Evolutionary conservation across 129 eudicot species (phyloP).

Genomic region (Arctium lappa): DNA sequence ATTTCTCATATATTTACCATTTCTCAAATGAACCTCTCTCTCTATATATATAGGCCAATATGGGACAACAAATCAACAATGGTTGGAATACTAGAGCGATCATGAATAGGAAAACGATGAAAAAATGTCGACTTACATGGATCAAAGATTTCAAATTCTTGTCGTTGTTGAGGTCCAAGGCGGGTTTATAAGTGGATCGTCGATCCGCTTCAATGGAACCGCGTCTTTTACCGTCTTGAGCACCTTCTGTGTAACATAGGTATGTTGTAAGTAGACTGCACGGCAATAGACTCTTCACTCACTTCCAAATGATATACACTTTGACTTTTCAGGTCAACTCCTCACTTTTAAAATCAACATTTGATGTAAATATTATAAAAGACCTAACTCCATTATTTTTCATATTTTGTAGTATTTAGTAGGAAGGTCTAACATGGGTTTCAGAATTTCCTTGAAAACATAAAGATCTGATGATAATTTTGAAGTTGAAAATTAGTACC

Average conservation of each 20-base stretch:
- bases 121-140: constrained; percentile 38
- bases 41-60: not conserved
- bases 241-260: constrained; percentile 25
- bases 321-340: constrained; percentile 27
- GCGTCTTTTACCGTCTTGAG: constrained; percentile 29
- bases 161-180: constrained; percentile 18
- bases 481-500: not conserved
- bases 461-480: not conserved
- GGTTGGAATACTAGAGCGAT: not conserved
- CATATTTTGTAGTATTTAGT: not conserved
- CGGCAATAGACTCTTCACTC: not conserved
- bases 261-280: not conserved
- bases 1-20: too few species aligned
- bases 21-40: too few species aligned
- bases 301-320: constrained; percentile 4
- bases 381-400: not conserved
- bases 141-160: constrained; percentile 29
- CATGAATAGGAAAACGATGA: not conserved
- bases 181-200: constrained; percentile 53
- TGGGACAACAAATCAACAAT: not conserved
- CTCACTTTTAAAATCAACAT: not conserved
- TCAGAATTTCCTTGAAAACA: not conserved
- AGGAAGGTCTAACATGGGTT: not conserved
- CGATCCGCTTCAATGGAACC: constrained; percentile 35
- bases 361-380: not conserved